Percentiles rank a stretch among this genome's conserved stretches.
Evolutionary conservation across 2,329 filamentous ascomycete species (phyloP).

Genomic region (Sarocladium oryzae): DNA sequence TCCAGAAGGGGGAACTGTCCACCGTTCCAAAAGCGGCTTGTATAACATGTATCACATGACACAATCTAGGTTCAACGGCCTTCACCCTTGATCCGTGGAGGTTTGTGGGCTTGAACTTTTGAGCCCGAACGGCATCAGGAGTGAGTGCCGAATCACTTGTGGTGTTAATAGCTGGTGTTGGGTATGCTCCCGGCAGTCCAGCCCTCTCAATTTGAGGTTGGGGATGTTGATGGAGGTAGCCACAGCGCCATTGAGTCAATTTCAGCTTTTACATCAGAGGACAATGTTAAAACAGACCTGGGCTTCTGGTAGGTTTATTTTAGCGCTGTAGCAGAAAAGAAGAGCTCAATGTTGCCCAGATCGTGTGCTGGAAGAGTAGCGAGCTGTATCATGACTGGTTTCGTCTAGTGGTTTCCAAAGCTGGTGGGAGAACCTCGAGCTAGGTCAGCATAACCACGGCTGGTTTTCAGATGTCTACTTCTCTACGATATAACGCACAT

Average conservation of each 20-base stretch:
- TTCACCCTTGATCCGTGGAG: background rate
- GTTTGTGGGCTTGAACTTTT: background rate
- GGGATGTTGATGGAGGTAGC: too few relatives aligned
- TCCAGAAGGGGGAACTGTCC: background rate
- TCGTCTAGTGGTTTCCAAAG: background rate
- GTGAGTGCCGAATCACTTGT: background rate
- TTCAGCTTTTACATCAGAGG: too few relatives aligned
- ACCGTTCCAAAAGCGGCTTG: background rate
- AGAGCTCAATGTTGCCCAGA: background rate
- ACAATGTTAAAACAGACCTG: too few relatives aligned
- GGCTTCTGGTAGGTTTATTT: too few relatives aligned
- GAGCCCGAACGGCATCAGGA: background rate
- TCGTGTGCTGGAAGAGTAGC: background rate
- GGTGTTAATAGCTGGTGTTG: too few relatives aligned
- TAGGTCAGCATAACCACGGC: background rate
- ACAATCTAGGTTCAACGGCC: background rate
- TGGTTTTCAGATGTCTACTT: background rate
- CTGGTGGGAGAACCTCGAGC: background rate
- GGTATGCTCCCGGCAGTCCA: too few relatives aligned
- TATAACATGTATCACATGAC: background rate
- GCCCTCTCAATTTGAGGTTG: too few relatives aligned
- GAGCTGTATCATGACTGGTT: background rate
- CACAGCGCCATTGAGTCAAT: too few relatives aligned
- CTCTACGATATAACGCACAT: background rate
- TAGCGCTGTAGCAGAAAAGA: background rate